A percentile compares a stretch with the other conserved stretches of the same genome.
phyloP scores from a whole-genome alignment of 2,329 filamentous ascomycete species.

The Pseudogymnoascus sp. region DNA sequence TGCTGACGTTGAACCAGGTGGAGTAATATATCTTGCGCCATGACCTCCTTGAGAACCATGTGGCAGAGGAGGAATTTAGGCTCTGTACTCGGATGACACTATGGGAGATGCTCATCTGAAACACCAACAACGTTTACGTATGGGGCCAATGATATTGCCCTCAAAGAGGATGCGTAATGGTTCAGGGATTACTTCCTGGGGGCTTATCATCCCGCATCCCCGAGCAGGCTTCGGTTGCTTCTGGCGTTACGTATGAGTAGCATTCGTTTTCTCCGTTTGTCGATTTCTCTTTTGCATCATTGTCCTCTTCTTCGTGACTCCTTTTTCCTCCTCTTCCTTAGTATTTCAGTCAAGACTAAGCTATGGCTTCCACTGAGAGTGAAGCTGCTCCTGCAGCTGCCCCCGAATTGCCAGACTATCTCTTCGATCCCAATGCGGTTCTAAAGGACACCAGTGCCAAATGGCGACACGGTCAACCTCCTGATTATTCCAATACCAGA shows the following conservation, averaged over 20 bases:
- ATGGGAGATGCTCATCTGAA: neutral
- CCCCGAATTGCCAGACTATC: constrained; percentile 45
- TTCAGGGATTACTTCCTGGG: neutral
- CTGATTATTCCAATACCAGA: constrained; percentile 58
- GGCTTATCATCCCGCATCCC: neutral
- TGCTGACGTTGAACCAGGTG: neutral
- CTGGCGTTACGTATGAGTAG: too few species aligned
- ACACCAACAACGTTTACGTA: neutral
- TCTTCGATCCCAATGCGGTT: constrained; percentile 51
- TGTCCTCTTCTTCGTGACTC: neutral
- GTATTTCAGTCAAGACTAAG: neutral
- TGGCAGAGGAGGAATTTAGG: neutral
- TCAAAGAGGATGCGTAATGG: neutral
- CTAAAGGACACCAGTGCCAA: constrained; percentile 43
- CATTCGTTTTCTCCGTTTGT: neutral
- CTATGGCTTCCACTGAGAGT: constrained; percentile 19
- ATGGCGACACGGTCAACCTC: constrained; percentile 54
- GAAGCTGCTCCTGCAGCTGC: constrained; percentile 12
- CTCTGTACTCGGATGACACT: neutral
- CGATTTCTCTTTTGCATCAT: neutral
- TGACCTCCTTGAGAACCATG: neutral
- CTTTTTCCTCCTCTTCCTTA: neutral
- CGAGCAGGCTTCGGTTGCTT: neutral
- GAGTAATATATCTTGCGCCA: neutral
- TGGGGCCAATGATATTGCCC: neutral